phyloP scores from a whole-genome alignment of 805 yeast genomes.

The Metschnikowia rubicola region DNA sequence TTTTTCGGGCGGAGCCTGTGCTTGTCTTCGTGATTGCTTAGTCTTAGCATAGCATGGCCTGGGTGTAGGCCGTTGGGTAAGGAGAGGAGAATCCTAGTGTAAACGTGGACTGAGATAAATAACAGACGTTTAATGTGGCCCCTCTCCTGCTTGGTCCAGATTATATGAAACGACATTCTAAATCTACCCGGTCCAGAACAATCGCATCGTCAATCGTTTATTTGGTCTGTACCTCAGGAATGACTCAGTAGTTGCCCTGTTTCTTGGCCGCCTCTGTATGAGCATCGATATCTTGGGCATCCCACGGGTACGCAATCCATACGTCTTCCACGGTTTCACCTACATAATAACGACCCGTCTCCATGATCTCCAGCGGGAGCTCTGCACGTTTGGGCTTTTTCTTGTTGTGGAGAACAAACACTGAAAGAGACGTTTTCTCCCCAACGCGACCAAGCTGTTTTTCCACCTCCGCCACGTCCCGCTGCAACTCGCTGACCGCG shows the following conservation, averaged over 20 bases:
- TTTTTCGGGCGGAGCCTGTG: no score
- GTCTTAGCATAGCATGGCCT: no score
- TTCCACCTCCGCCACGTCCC: slow-evolving; percentile 60
- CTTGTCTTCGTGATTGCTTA: no score
- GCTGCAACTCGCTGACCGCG: slow-evolving; percentile 69
- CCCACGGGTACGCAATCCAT: slow-evolving; percentile 92
- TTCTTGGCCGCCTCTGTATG: slow-evolving; percentile 69
- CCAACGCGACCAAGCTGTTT: slow-evolving; percentile 47
- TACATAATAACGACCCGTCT: slow-evolving; percentile 62
- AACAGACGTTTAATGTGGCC: no score
- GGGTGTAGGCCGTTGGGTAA: no score
- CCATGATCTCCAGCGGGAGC: slow-evolving; percentile 60
- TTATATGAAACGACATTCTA: no score
- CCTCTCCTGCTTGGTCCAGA: no score
- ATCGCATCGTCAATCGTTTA: no score
- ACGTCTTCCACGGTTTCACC: slow-evolving; percentile 73
- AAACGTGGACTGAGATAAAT: no score
- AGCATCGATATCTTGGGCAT: slow-evolving; percentile 66
- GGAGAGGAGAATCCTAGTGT: no score
- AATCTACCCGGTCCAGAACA: no score
- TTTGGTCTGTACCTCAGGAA: no score
- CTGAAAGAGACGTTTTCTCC: slow-evolving; percentile 58
- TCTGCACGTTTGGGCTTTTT: slow-evolving; percentile 68
- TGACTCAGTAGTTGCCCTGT: slow-evolving; percentile 52
- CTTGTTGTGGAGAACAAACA: slow-evolving; percentile 78